phyloP scores from a whole-genome alignment of 2,329 filamentous ascomycete genomes.

The Pleochaeta shiraiana region DNA sequence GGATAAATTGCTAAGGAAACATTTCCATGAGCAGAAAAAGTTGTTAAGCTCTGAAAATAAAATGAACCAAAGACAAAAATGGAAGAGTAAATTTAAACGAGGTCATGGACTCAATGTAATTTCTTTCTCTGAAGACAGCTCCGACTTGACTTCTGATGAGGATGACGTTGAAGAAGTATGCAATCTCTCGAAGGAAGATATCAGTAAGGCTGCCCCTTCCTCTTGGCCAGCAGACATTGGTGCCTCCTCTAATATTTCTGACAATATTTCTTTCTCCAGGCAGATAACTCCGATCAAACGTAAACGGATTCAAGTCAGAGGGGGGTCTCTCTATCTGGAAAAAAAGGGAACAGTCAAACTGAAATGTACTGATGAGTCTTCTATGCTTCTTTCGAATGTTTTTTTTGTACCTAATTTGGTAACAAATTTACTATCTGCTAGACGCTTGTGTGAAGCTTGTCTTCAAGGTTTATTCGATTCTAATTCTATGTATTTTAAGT shows the following conservation, averaged over 20 bases:
- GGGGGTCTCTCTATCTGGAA: background rate
- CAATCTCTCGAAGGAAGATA: background rate
- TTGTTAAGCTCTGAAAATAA: background rate
- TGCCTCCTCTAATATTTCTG: background rate
- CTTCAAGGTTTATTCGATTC: too few species aligned
- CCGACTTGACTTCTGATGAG: background rate
- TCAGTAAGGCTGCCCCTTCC: background rate
- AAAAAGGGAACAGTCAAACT: background rate
- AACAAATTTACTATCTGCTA: background rate
- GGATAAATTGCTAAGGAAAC: background rate
- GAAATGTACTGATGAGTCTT: background rate
- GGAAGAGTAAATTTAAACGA: background rate
- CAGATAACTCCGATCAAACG: background rate
- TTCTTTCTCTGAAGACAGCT: background rate
- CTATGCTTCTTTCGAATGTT: background rate
- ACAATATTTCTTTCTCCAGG: background rate
- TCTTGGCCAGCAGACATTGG: background rate
- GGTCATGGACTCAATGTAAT: background rate
- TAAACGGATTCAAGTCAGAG: background rate
- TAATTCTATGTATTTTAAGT: background rate
- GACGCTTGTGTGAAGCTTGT: background rate
- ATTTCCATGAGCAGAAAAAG: background rate
- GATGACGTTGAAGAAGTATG: background rate
- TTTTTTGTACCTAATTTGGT: background rate
- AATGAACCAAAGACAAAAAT: too few species aligned